Conservation (phyloP, 805 yeast genomes). For the Wickerhamiella nectarea region DNA sequence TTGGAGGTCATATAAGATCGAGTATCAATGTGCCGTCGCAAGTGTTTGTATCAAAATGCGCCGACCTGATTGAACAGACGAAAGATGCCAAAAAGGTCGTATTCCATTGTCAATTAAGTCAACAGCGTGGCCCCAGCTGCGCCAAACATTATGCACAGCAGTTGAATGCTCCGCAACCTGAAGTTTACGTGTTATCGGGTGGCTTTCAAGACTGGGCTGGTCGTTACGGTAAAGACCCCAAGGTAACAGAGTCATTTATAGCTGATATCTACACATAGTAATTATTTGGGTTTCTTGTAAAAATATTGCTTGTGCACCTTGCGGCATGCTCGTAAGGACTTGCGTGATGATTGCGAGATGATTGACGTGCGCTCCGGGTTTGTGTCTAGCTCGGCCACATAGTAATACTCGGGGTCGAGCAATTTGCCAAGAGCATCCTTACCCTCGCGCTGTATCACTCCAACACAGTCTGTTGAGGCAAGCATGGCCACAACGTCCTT, state of each 20-base stretch:
- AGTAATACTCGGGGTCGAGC: slow-evolving; percentile 86
- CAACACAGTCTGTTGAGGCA: slow-evolving; percentile 45
- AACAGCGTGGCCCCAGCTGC: slow-evolving; percentile 82
- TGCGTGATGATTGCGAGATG: slow-evolving; percentile 62
- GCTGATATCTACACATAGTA: slow-evolving; percentile 26
- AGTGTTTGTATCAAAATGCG: slow-evolving; percentile 30
- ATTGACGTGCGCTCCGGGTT: slow-evolving; percentile 55
- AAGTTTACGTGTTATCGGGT: slow-evolving; percentile 62
- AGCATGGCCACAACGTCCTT: slow-evolving; percentile 25
- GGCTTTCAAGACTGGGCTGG: slow-evolving; percentile 82
- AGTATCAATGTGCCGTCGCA: slow-evolving; percentile 45
- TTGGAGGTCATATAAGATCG: slow-evolving; percentile 59
- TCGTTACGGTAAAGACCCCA: slow-evolving; percentile 49
- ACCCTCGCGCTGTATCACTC: slow-evolving; percentile 79
- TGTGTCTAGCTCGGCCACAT: slow-evolving; percentile 67
- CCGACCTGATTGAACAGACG: slow-evolving; percentile 29
- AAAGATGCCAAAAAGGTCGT: slow-evolving; percentile 40
- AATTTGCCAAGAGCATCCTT: slow-evolving; percentile 96
- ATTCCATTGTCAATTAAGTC: slow-evolving; percentile 85
- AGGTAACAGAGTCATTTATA: slow-evolving; percentile 50
- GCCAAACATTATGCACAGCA: slow-evolving; percentile 39
- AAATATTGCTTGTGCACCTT: slow-evolving; percentile 83
- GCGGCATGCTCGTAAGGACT: slow-evolving; percentile 77
- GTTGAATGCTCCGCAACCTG: slow-evolving; percentile 21
- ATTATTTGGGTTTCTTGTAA: slow-evolving; percentile 43